Base-by-base conservation (phyloP, 1,139 yeast genomes). In the Taphrina populina region DNA sequence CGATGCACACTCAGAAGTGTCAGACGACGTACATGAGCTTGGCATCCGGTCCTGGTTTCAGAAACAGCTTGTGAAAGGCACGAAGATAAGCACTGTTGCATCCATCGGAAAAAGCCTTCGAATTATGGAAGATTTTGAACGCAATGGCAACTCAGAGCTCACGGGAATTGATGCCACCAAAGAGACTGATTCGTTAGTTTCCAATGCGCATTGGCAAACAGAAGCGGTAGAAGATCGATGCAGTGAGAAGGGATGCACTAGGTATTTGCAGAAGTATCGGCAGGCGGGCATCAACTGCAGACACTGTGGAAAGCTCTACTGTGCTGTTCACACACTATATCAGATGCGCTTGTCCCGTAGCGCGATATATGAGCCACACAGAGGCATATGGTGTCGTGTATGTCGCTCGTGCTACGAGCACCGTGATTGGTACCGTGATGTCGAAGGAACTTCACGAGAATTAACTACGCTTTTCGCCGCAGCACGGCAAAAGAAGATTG, bases 341-440 rank as follows among this genome's bases (percentile, higher is more conserved):
- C 74, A 73, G 40, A 69, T 78, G 58, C 78, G 73, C 70, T 73
- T 73, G 53, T 74, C 73, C 63, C 69, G 62, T 33, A 67, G 66
- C 59, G 87, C 80, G 3, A 57, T 73, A 46, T 73, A 77, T 62
- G 76, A 78, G 60, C 72, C 78, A 0, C 64, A 59, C 2, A 62
- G 67, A 24, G 95, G 95, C 0, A 69, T 73, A 3, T 84, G 92
- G 92, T 74, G 82, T 51, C 72, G 83, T 44, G 83, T 87, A 59
- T 88, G 96, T 67, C 71, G 75, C 37, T 63, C 63, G 0, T 88
- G 96, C 66, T 85, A 76, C 65, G 66, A 66, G 33, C 62, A 67
- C 1, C 79, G 82, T 59, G 82, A 84, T 2, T 84, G 84, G 2
- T 76, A 81, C 63, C 64, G 67, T 15, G 77, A 72, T 55, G 62